Base-by-base conservation (phyloP, 257 asterid genomes). In the Cruciata laevipes region DNA sequence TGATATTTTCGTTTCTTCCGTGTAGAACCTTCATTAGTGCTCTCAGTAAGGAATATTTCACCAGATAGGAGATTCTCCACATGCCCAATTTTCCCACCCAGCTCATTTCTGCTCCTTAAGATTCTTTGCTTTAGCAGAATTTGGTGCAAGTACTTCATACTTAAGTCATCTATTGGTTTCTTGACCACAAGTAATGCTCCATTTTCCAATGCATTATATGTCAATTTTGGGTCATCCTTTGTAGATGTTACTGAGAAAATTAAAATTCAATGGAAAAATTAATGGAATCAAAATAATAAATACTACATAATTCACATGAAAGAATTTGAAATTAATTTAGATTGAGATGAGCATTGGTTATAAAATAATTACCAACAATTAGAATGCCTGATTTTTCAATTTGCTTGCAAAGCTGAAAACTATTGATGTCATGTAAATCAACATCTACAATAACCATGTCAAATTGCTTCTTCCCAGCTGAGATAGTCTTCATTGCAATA, bases 381-480 rank as follows among this genome's bases (percentile, higher is more conserved):
- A 53, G 10, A 14, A 67, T 24, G 14, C 66, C 8, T 63, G 10
- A 4, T 7, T 24, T 56, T 0, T 24, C 42, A 0, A 68, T 67
- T 37, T 69, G 11, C 35, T 27, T 68, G 20, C 72, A 55, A 9
- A 78, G 55, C 21, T 14, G 37, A 20, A 49, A 56, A 11, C 63
- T 73, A 17, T 63, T 40, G 17, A 32, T 49, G 35, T 74, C 75
- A 53, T 24, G 31, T 8, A 68, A 56, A 51, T 75, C 16, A 18
- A 71, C 27, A 49, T 76, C 61, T 55, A 70, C 73, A 16, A 71
- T 71, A 3, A 68, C 60, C 21, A 71, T 23, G 20, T 71, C 80
- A 24, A 71, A 71, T 24, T 37, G 65, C 53, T 63, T 30, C 30
- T 52, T 51, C 32, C 66, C 70, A 51, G 33, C 2, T 7, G 5